Evolutionary conservation across 306 rosid genomes (phyloP).

Genomic region (Gynostemma pentaphyllum): DNA sequence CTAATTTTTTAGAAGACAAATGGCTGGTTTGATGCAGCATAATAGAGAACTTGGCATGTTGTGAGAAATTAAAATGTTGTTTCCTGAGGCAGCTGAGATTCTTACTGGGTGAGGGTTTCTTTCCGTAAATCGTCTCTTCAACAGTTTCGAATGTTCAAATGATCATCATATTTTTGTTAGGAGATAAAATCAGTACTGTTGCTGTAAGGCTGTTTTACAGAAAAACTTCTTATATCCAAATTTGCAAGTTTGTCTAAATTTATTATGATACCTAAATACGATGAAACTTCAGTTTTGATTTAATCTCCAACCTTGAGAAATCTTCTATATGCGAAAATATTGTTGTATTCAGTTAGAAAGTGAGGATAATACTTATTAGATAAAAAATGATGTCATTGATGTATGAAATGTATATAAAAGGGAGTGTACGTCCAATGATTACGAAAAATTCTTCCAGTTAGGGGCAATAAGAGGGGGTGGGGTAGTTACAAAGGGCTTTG

Average conservation of each 20-base stretch:
- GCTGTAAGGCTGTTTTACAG: not conserved
- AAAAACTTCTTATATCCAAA: not conserved
- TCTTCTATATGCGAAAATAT: no score
- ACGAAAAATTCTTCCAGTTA: no score
- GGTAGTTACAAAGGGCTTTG: no score
- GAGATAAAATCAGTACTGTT: not conserved
- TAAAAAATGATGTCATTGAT: no score
- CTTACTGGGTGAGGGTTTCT: not conserved
- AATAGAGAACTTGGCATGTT: not conserved
- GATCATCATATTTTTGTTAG: not conserved
- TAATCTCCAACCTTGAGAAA: not conserved
- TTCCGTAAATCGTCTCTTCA: not conserved
- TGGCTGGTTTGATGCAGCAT: not conserved
- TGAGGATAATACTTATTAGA: no score
- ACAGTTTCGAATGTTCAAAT: not conserved
- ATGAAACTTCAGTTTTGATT: not conserved
- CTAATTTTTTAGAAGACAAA: not conserved
- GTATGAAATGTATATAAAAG: no score
- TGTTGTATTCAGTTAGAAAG: not conserved
- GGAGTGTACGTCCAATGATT: no score
- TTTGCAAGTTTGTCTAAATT: not conserved
- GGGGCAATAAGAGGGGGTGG: no score
- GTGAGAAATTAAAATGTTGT: not conserved
- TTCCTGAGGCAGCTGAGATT: conserved; percentile 1
- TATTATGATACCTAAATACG: not conserved